Percentiles rank a stretch among this genome's conserved stretches.
Evolutionary conservation across 257 asterid species (phyloP).

Genomic region (Solanum chiquidenum): DNA sequence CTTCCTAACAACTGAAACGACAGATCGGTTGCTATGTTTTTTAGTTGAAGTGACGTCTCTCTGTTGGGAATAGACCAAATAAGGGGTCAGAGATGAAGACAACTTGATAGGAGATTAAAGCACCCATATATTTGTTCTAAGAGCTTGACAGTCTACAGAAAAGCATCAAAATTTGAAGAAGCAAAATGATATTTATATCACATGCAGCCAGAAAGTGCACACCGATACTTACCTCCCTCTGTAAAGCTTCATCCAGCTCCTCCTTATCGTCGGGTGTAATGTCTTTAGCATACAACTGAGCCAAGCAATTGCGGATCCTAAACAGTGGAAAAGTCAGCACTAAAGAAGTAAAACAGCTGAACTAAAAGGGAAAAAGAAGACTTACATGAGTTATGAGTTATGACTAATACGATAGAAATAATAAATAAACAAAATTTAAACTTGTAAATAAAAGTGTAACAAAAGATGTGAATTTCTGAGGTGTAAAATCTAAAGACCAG

Average conservation of each 20-base stretch:
- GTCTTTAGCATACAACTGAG: slow-evolving; percentile 38
- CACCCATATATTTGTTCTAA: not conserved
- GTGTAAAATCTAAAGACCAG: not conserved
- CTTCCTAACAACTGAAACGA: not conserved
- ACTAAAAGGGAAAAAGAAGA: not conserved
- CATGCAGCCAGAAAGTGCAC: not conserved
- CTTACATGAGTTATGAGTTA: not conserved
- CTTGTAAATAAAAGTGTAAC: not conserved
- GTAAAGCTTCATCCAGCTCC: slow-evolving; percentile 43
- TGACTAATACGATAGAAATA: not conserved
- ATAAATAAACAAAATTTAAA: not conserved
- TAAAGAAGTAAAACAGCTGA: not conserved
- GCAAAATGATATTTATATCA: not conserved
- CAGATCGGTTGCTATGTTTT: not conserved
- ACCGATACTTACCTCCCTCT: slow-evolving; percentile 29
- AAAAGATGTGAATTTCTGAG: not conserved
- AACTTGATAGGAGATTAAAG: not conserved
- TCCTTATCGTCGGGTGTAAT: slow-evolving; percentile 41
- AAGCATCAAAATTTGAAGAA: not conserved
- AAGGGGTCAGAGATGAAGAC: not conserved
- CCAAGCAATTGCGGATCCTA: slow-evolving; percentile 39
- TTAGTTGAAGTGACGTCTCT: not conserved
- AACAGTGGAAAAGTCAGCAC: not conserved
- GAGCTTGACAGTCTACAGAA: not conserved
- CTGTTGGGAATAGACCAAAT: not conserved